These are phyloP conservation scores for Lachancea fermentati DNA, from an alignment of 805 yeast species.

Conservation along the genomic window DNA sequence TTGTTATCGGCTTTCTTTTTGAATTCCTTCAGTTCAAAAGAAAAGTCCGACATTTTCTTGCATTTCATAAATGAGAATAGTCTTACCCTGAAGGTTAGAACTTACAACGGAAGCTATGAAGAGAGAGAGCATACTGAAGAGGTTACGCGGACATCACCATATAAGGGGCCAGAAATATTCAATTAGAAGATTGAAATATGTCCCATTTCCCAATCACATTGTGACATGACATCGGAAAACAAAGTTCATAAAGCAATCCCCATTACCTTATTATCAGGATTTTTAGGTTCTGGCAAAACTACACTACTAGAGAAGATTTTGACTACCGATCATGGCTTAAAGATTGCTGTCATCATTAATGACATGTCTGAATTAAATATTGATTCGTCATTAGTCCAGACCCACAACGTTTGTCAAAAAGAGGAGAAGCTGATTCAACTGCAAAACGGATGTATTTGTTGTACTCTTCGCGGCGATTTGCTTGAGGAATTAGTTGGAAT, in stretches of 20 bases:
- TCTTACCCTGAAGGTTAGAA: no score
- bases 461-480: constrained; percentile 43
- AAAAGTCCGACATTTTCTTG: no score
- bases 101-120: no score
- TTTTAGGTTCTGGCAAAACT: constrained; percentile 44
- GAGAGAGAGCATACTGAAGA: no score
- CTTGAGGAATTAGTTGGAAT: constrained; percentile 38
- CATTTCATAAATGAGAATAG: no score
- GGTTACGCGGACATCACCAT: no score
- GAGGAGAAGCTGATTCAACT: constrained; percentile 41
- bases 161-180: no score
- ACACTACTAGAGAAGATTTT: constrained; percentile 41
- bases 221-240: constrained; percentile 2
- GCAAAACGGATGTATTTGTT: constrained; percentile 46
- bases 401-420: constrained; percentile 37
- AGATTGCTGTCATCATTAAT: constrained; percentile 42
- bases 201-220: no score
- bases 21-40: no score
- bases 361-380: constrained; percentile 41
- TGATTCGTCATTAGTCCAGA: constrained; percentile 38
- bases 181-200: no score
- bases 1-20: no score
- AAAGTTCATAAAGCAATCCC: constrained; percentile 33
- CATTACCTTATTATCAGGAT: constrained; percentile 43
- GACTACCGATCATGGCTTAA: constrained; percentile 36